Base-by-base conservation (phyloP, 176 grass and related monocot species). In the Oryza nivara region DNA sequence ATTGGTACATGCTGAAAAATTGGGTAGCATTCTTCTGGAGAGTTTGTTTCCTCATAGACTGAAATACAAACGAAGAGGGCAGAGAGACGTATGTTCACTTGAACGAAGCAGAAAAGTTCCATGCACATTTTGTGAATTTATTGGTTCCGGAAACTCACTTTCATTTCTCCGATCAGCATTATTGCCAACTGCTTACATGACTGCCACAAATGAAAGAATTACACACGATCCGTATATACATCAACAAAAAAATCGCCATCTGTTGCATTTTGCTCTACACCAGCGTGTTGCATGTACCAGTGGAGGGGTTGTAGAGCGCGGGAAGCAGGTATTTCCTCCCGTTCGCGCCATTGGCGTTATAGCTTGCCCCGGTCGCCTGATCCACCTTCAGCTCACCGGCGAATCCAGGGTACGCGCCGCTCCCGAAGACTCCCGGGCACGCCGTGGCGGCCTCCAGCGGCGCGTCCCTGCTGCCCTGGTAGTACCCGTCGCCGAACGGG, bases 271-370 rank as follows among this genome's bases (percentile, higher is more conserved):
- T 58, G 5, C 65, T 13, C 75, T 89, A 93, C 60, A 90, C 89
- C 66, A 92, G 64, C 19, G 94, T 94, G 47, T 43, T 79, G 76
- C 94, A 97, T 8, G 87, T 28, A 3, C 89, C 84, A 6, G 88
- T 88, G 25, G 89, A 81, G 2, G 90, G 89, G 73, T 90, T 26
- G 60, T 88, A 92, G 20, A 97, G 79, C 28, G 84, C 89, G 0
- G 92, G 94, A 14, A 97, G 91, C 67, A 94, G 74, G 86, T 94
- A 94, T 69, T 87, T 97, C 72, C 92, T 88, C 30, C 92, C 89
- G 36, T 79, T 69, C 6, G 76, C 79, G 30, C 94, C 91, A 65
- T 93, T 91, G 12, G 84, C 82, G n/a, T 93, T 96, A 70, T 93
- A 96, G 78, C 91, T 96, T 16, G 64, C 91, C 1, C 91, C 94